Conservation (phyloP, 108 stramenopile genomes). For the Skeletonema marinoi region DNA sequence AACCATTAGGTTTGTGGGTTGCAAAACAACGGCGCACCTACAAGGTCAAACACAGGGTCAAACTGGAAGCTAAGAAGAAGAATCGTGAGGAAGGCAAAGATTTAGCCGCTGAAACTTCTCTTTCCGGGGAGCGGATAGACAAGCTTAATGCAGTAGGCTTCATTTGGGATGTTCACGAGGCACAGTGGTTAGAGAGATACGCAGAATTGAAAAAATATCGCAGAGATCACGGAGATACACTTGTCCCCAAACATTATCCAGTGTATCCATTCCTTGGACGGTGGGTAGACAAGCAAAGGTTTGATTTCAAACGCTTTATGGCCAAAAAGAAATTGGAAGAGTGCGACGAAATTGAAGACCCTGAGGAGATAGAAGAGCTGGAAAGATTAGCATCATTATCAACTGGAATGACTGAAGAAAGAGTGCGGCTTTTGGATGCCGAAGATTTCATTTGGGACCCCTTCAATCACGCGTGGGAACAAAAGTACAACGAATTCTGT, state of each 20-base stretch:
- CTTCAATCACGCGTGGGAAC: constrained; percentile 33
- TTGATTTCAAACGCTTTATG: constrained; percentile 36
- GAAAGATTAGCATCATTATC: constrained; percentile 8
- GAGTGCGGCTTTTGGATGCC: constrained; percentile 36
- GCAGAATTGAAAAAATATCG: constrained; percentile 47
- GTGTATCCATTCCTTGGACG: constrained; percentile 46
- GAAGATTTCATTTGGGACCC: constrained; percentile 50
- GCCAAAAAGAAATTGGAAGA: constrained; percentile 28
- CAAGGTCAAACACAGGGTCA: constrained; percentile 25
- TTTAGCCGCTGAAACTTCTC: neutral
- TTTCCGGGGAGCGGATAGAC: constrained; percentile 41
- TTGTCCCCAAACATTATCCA: constrained; percentile 50
- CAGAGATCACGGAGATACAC: constrained; percentile 50
- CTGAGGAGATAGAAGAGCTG: constrained; percentile 10
- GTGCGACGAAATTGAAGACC: constrained; percentile 2
- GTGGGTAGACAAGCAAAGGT: constrained; percentile 66
- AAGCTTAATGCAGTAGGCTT: constrained; percentile 43
- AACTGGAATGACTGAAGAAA: constrained; percentile 49
- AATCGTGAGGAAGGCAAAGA: neutral
- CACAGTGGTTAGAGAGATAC: constrained; percentile 39
- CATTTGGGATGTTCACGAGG: constrained; percentile 52
- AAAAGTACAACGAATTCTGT: constrained; percentile 37
- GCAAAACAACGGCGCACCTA: constrained; percentile 23
- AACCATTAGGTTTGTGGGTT: constrained; percentile 29
- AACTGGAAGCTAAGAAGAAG: constrained; percentile 1